Percentiles rank a stretch among this genome's conserved stretches.
phyloP scores from a whole-genome alignment of 257 asterid species.

The Solanum piurae region DNA sequence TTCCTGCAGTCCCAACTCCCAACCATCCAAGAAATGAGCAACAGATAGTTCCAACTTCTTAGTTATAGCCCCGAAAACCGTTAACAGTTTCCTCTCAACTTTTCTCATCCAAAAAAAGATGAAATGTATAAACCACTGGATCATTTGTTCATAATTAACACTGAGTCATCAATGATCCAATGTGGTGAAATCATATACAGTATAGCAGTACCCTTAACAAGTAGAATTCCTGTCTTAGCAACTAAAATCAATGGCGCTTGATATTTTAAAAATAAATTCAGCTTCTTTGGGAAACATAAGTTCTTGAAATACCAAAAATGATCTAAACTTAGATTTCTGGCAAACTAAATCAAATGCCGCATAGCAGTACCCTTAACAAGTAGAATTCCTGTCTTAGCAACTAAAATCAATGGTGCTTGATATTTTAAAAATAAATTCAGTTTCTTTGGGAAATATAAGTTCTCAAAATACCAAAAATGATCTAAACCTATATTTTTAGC shows the following conservation, averaged over 20 bases:
- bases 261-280: background rate
- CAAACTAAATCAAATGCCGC: background rate
- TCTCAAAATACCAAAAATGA: background rate
- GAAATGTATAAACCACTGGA: background rate
- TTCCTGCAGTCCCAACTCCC: background rate
- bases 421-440: background rate
- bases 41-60: background rate
- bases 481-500: background rate
- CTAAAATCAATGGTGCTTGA: background rate
- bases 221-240: background rate
- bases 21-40: background rate
- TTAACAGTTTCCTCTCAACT: background rate
- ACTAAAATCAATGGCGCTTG: background rate
- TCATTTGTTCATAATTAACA: background rate
- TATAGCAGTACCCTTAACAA: background rate
- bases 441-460: background rate
- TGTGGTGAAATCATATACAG: background rate
- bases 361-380: background rate
- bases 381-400: background rate
- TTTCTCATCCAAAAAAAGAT: background rate
- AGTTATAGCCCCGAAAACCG: background rate
- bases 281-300: background rate
- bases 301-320: background rate
- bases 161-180: background rate
- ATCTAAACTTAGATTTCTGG: background rate